A percentile compares a stretch with the other conserved stretches of the same genome.
These are phyloP conservation scores for Rosa rugosa DNA, from an alignment of 306 rosid species.

Conservation along the genomic window DNA sequence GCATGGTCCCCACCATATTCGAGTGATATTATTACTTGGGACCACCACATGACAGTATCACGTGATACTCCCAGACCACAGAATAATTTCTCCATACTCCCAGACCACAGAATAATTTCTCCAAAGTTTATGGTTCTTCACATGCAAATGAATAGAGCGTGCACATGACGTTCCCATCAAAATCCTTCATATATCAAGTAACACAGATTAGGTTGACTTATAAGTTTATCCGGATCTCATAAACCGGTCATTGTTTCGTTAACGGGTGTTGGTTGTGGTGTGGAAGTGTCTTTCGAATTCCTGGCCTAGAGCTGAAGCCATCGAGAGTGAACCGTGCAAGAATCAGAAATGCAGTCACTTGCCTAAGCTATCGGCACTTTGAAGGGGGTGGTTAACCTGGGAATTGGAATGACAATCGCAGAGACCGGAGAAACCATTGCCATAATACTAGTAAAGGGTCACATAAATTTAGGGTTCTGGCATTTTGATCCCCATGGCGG, in stretches of 20 bases:
- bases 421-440: neutral
- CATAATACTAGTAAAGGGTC: neutral
- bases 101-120: too few relatives aligned
- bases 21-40: too few relatives aligned
- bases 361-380: neutral
- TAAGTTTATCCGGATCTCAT: neutral
- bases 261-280: neutral
- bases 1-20: too few relatives aligned
- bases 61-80: too few relatives aligned
- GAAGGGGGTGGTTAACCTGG: neutral
- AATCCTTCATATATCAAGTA: neutral
- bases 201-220: neutral
- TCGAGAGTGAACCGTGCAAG: neutral
- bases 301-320: neutral
- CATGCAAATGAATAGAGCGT: neutral
- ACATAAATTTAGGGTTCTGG: neutral
- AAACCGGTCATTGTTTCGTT: too few relatives aligned
- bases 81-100: too few relatives aligned
- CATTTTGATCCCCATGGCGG: neutral
- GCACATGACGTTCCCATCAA: neutral
- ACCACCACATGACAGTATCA: too few relatives aligned
- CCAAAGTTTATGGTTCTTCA: neutral
- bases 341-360: neutral
- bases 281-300: neutral
- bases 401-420: neutral